Evolutionary conservation across 345 rosid genomes (phyloP), one percentile per base, ranked within the genome.

Genomic region (Odontarrhena argentea): DNA sequence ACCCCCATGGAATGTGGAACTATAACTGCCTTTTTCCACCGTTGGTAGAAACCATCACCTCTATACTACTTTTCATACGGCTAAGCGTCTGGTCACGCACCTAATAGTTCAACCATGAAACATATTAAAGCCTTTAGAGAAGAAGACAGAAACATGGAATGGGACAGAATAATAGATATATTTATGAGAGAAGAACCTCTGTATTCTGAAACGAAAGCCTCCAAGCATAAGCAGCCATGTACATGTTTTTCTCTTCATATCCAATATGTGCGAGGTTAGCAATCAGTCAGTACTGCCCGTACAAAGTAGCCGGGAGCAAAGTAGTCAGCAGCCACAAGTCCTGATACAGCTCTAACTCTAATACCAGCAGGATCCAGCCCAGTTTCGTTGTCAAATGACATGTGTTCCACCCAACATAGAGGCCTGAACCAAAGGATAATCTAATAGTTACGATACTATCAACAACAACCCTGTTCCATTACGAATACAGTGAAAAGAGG

Each of bases 1-100:
- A 76, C 99, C 54, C 99, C 99, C 99, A 94, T 94, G 42, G 99
- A 91, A 78, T 91, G 99, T 2, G 99, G 99, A 78, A 94, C 74
- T 49, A 86, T 82, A 49, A 94, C 97, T 4, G 91, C 99, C 68
- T 86, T 94, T 37, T 81, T 9, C 93, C 97, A 53, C 91, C 89
- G 48, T 78, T 91, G 34, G 91, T 87, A 25, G 89, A 82, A 67
- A 91, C 97, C 92, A 91, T 76, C 76, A 86, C 70, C 71, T 94
- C 97, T 51, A 92, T 82, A 49, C 64, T 84, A 60, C 96, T 91
- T 76, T 94, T 94, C 30, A 87, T 81, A 50, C 82, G 90, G 78
- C 97, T 94, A 61, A 91, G 82, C 4, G 92, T 73, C 74, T 84
- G 96, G 66, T 94, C 99, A 68, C 97, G 81, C 55, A 87, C 91